Evolutionary conservation across 2,329 filamentous ascomycete species (phyloP).

Genomic region (Colletotrichum limetticola): DNA sequence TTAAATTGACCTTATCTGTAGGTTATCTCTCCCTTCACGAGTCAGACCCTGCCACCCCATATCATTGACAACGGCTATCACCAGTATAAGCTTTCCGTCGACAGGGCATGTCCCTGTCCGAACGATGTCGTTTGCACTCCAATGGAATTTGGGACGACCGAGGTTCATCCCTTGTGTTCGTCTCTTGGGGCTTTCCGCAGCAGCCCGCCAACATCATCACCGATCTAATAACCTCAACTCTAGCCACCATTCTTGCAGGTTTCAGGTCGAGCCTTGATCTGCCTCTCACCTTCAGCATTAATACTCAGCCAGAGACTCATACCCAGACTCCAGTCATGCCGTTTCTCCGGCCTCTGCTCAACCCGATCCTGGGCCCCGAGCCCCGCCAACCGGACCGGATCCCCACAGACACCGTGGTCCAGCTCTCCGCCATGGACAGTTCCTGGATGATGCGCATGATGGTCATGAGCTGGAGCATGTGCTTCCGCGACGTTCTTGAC

Average conservation of each 20-base stretch:
- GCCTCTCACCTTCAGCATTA: not conserved
- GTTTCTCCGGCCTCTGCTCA: constrained; percentile 14
- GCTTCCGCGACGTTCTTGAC: constrained; percentile 59
- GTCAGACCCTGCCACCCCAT: constrained; percentile 13
- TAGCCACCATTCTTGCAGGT: not conserved
- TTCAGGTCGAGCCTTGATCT: not conserved
- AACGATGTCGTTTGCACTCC: not conserved
- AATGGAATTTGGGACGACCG: not conserved
- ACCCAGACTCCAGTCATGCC: not conserved
- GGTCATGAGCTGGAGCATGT: constrained; percentile 47
- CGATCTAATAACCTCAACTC: too few relatives aligned
- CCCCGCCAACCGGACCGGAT: constrained; percentile 3
- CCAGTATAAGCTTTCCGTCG: not conserved
- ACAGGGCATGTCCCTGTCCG: constrained; percentile 13
- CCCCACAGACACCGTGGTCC: constrained; percentile 29
- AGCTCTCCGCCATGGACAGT: constrained; percentile 44
- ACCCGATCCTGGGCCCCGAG: constrained; percentile 18
- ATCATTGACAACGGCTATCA: not conserved
- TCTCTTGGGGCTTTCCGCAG: not conserved
- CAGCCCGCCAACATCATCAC: not conserved
- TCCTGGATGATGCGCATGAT: constrained; percentile 45
- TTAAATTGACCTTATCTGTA: constrained; percentile 7
- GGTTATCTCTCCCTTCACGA: constrained; percentile 14
- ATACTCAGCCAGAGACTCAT: too few relatives aligned
- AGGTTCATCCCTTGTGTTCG: not conserved